Percentiles rank a stretch among this genome's conserved stretches.
Evolutionary conservation across 345 rosid species (phyloP).

Genomic region (Iberis pinnata): DNA sequence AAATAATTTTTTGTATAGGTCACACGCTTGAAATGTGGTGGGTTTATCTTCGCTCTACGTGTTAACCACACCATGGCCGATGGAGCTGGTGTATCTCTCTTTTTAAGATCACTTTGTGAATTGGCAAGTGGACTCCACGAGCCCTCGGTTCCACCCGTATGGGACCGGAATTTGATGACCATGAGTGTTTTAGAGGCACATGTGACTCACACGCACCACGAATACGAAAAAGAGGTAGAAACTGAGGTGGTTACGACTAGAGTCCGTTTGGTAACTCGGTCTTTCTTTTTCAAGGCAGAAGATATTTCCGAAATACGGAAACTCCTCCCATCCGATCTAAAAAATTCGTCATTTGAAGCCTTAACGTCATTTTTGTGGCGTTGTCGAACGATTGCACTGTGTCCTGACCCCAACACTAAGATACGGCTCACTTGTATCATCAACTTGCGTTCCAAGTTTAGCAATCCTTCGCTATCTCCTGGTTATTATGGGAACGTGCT

Average conservation of each 20-base stretch:
- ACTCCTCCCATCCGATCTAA: conserved; percentile 34
- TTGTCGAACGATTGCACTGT: conserved; percentile 44
- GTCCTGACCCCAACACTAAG: conserved; percentile 41
- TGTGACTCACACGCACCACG: conserved; percentile 38
- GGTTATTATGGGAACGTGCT: conserved; percentile 54
- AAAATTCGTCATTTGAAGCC: conserved; percentile 33
- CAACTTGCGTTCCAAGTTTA: conserved; percentile 37
- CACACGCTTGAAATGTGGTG: conserved; percentile 40
- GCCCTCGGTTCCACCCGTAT: conserved; percentile 39
- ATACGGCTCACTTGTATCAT: conserved; percentile 40
- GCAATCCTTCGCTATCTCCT: conserved; percentile 30
- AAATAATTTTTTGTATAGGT: too few relatives aligned
- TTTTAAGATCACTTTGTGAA: conserved; percentile 40
- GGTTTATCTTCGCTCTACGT: conserved; percentile 40
- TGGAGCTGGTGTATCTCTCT: conserved; percentile 37
- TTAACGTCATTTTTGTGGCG: conserved; percentile 53
- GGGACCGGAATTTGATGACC: conserved; percentile 40
- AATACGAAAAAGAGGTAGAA: conserved; percentile 36
- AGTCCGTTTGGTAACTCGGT: conserved; percentile 34
- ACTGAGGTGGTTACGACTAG: conserved; percentile 15
- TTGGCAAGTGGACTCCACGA: conserved; percentile 31
- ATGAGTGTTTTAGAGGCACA: conserved; percentile 33
- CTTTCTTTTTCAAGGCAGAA: conserved; percentile 42
- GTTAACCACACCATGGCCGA: conserved; percentile 48
- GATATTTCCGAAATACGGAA: conserved; percentile 36